Base-by-base conservation (phyloP, 306 rosid genomes). In the Medicago lupulina region DNA sequence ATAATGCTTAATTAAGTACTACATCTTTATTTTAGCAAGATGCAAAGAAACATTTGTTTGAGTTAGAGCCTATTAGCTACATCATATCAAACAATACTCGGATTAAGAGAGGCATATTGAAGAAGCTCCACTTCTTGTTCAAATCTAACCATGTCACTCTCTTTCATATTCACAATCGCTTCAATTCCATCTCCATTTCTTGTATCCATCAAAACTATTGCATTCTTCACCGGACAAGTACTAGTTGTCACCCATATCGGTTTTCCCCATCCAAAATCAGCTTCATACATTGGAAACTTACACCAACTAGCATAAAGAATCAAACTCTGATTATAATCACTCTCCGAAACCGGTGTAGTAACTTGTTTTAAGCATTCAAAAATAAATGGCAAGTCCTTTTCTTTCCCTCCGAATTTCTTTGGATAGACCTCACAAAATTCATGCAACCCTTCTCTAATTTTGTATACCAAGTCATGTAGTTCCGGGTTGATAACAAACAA, bases 181-280 rank as follows among this genome's bases (percentile, higher is more conserved):
- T 89, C 91, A 25, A 87, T 80, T 25, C 88, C 88, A 68, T 76
- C 71, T 0, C 91, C 86, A 54, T 65, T 80, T 63, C 67, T 82
- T 0, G 78, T 43, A 73, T 89, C 89, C 86, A 85, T 80, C 70
- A 89, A 70, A 59, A 85, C 4, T 0, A 84, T 3, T 0, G 6
- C 14, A 69, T 87, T 80, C 64, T 11, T 79, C 43, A 3, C 21
- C 0, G 59, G 62, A 7, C 66, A 67, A 4, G 61, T 46, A 31
- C 49, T 47, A 43, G 40, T 68, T 3, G 72, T 81, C 68, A 72
- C 87, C 89, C 91, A 85, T 46, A 59, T 28, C 5, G 91, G 91
- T 16, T 75, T 81, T 17, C 86, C 89, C 89, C 87, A 87, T 31
- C 91, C 91, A 70, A 88, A 85, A 62, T 87, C 86, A 4, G 58